Evolutionary conservation across 257 asterid genomes (phyloP).

Genomic region (Hygrophila difformis): DNA sequence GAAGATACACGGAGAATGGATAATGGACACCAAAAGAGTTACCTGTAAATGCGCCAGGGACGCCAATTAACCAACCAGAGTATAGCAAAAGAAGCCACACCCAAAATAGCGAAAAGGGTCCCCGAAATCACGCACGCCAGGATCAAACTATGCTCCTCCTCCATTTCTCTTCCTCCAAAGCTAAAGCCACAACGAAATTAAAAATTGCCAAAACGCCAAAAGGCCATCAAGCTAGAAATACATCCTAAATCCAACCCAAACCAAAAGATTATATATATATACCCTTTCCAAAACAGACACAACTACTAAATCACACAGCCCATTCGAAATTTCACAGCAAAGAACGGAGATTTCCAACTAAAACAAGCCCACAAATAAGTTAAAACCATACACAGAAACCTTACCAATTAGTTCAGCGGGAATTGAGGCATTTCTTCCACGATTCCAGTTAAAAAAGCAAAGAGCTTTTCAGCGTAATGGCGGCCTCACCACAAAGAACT

Average conservation of each 20-base stretch:
- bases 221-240: not conserved
- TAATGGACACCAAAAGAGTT: constrained; percentile 4
- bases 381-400: not conserved
- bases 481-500: constrained; percentile 27
- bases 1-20: constrained; percentile 8
- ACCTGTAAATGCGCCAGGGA: constrained; percentile 99
- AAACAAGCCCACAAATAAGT: constrained; percentile 12
- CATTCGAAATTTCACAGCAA: constrained; percentile 13
- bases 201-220: not conserved
- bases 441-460: constrained; percentile 24
- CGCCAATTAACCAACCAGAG: constrained; percentile 99
- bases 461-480: constrained; percentile 18
- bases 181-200: not conserved
- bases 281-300: not conserved
- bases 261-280: not conserved
- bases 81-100: constrained; percentile 74
- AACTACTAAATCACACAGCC: constrained; percentile 7
- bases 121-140: constrained; percentile 87
- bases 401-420: constrained; percentile 26
- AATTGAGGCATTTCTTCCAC: constrained; percentile 28
- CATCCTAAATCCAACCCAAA: constrained; percentile 10
- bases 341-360: constrained; percentile 12
- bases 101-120: constrained; percentile 63
- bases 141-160: constrained; percentile 58
- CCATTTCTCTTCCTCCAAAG: constrained; percentile 46